These are phyloP conservation scores for Crithidia acanthocephali DNA, from an alignment of 208 protist species.

Conservation along the genomic window DNA sequence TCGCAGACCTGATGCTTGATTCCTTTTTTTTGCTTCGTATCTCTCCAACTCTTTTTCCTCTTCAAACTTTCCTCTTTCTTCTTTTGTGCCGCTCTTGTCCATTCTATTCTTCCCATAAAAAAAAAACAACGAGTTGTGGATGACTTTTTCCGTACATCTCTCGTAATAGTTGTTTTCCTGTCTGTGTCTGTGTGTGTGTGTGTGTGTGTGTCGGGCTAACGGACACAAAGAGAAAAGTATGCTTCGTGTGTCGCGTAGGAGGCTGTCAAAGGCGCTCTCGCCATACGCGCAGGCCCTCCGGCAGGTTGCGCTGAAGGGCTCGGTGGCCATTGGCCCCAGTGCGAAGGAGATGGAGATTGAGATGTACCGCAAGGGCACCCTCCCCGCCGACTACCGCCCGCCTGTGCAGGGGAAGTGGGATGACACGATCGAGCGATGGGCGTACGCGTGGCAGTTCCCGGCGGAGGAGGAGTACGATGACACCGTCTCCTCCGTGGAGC, in stretches of 20 bases:
- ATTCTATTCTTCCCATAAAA: background rate
- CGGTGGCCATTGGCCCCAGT: constrained; percentile 72
- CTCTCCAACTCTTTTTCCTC: background rate
- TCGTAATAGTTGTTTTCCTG: too few relatives aligned
- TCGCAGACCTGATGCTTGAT: too few relatives aligned
- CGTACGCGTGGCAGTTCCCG: constrained; percentile 92
- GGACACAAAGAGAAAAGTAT: too few relatives aligned
- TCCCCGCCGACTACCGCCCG: constrained; percentile 85
- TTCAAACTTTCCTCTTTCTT: background rate
- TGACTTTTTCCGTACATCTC: background rate
- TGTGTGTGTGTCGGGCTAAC: background rate
- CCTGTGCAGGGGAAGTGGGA: constrained; percentile 90
- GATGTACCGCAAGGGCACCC: constrained; percentile 75
- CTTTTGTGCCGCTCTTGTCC: background rate
- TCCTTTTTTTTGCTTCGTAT: background rate
- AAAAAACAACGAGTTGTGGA: background rate
- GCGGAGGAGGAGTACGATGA: constrained; percentile 81
- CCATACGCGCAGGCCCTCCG: constrained; percentile 90
- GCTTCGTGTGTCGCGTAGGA: constrained; percentile 17
- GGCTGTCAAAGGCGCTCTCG: constrained; percentile 68
- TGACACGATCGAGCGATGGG: constrained; percentile 92
- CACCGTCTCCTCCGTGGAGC: constrained; percentile 45
- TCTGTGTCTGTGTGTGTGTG: background rate
- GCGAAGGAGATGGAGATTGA: constrained; percentile 86
- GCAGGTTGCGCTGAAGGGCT: constrained; percentile 82